Evolutionary conservation across 2,329 filamentous ascomycete genomes (phyloP), one percentile per base, ranked within the genome.

Genomic region (Colletotrichum orbiculare): DNA sequence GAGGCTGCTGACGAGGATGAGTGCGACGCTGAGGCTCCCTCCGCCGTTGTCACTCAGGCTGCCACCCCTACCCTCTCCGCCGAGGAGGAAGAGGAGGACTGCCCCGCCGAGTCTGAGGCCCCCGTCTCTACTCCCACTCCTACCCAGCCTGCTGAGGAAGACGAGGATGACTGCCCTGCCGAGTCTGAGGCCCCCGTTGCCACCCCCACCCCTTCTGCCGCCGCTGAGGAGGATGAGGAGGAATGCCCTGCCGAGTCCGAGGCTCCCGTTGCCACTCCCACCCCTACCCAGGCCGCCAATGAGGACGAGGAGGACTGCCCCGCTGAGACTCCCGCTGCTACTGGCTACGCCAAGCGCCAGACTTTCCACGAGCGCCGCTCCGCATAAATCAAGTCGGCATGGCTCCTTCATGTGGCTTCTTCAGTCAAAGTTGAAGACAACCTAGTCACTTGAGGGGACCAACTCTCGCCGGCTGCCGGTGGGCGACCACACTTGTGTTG

Each of bases 281-380:
- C 45, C 1, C 58, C 58, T 13, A 56, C 58, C 33, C 25, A 63
- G 54, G n/a, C 54, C 35, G 59, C 55, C 8, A 47, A 56, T 10
- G 58, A 60, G 25, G 25, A 25, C 13, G 62, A 66, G 52, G 63
- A 66, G 34, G 63, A 66, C 52, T 66, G 63, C 64, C 64, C 64
- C 12, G 64, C 48, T 45, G 64, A 67, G 60, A 54, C 55, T 37
- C 46, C 47, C 11, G 37, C 53, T 8, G 38, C 52, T 11, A 54
- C 52, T 35, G 4, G 25, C 25, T 25, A 25, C 43, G 64, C 43
- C 59, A 68, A 67, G 66, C 66, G 66, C 59, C 56, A 59, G 66
- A 34, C 50, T 35, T 37, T 68, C 42, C 66, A 68, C 55, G 66
- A 68, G 54, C 66, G 66, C 52, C 66, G 66, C 54, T 45, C 54